A percentile compares a stretch with the other conserved stretches of the same genome.
Evolutionary conservation across 805 yeast species (phyloP).

Genomic region (Saccharomyces jurei): DNA sequence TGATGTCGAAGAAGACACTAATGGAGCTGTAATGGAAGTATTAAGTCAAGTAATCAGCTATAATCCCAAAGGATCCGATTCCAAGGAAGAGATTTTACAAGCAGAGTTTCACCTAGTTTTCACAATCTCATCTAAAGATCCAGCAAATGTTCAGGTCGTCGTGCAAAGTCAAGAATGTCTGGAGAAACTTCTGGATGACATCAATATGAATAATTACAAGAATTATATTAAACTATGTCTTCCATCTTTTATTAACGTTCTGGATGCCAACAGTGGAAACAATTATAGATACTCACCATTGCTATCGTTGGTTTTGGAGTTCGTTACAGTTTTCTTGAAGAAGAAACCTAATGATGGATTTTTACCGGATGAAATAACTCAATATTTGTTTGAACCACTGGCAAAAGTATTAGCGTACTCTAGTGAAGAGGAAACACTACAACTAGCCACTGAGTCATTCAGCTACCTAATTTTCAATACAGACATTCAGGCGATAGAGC

Average conservation of each 20-base stretch:
- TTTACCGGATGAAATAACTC: conserved; percentile 22
- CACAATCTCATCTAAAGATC: conserved; percentile 59
- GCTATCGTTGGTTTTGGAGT: conserved; percentile 35
- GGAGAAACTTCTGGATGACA: conserved; percentile 44
- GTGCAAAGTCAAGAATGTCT: conserved; percentile 65
- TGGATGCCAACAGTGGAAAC: conserved; percentile 17
- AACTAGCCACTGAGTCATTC: conserved; percentile 68
- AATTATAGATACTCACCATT: conserved; percentile 45
- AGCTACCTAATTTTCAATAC: conserved; percentile 46
- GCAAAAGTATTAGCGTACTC: conserved; percentile 31
- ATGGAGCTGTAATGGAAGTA: conserved; percentile 63
- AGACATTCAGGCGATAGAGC: conserved; percentile 15
- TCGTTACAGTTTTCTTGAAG: conserved; percentile 24
- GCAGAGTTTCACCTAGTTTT: conserved; percentile 48
- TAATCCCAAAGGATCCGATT: conserved; percentile 28
- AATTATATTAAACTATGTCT: conserved; percentile 43
- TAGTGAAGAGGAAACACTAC: conserved; percentile 70
- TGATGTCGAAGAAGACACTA: conserved; percentile 73
- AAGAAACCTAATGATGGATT: conserved; percentile 22
- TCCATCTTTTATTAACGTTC: conserved; percentile 40
- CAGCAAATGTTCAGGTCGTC: conserved; percentile 63
- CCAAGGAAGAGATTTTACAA: conserved; percentile 25
- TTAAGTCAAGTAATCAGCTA: conserved; percentile 44
- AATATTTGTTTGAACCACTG: conserved; percentile 22
- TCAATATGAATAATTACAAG: conserved; percentile 39